Evolutionary conservation across 106 monocot species (phyloP).

Genomic region (Dendrobium chrysotoxum): DNA sequence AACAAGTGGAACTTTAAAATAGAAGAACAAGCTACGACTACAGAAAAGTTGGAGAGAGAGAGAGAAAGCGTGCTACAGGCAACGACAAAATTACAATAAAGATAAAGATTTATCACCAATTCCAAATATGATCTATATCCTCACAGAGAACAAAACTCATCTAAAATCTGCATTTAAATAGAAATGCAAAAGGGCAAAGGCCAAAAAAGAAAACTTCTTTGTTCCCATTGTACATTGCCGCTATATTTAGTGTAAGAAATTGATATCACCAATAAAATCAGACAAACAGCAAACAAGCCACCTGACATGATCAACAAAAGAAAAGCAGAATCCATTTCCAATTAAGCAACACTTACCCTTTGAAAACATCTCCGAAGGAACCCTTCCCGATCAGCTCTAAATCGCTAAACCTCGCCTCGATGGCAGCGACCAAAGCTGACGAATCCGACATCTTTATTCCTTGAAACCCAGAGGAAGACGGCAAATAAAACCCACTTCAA

Average conservation of each 20-base stretch:
- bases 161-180: too few species aligned
- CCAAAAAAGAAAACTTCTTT: too few species aligned
- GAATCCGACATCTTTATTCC: constrained; percentile 41
- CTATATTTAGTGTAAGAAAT: background rate
- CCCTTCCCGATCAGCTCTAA: constrained; percentile 53
- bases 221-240: background rate
- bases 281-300: background rate
- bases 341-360: constrained; percentile 27
- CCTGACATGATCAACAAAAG: background rate
- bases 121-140: too few species aligned
- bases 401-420: constrained; percentile 41
- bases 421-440: constrained; percentile 19
- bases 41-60: too few species aligned
- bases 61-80: too few species aligned
- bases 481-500: background rate
- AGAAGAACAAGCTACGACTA: too few species aligned
- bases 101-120: too few species aligned
- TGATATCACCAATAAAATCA: background rate
- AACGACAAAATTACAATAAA: too few species aligned
- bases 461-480: background rate
- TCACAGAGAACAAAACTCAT: too few species aligned
- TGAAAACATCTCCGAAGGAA: constrained; percentile 61
- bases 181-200: too few species aligned
- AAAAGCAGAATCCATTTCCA: background rate
- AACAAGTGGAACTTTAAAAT: too few species aligned